Conservation (phyloP, 1,284 basidiomycete genomes). For the Athelia psychrophila region DNA sequence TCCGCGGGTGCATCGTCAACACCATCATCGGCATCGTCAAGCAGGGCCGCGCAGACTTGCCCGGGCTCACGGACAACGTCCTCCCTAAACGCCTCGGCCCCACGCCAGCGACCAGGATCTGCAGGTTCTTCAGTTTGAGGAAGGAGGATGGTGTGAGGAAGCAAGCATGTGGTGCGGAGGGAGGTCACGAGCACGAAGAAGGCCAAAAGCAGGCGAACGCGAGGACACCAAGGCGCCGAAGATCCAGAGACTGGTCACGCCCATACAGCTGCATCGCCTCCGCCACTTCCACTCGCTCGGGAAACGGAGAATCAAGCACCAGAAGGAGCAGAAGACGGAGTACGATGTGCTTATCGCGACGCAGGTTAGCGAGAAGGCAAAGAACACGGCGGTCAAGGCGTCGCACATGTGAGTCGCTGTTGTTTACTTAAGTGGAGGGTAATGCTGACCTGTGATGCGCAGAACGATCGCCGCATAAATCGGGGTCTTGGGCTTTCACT, state of each 20-base stretch:
- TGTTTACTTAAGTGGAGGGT: neutral
- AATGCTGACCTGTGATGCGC: neutral
- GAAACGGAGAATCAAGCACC: conserved; percentile 84
- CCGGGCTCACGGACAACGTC: conserved; percentile 90
- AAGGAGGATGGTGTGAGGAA: conserved; percentile 99
- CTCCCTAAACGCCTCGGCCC: conserved; percentile 96
- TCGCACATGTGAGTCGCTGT: conserved; percentile 49
- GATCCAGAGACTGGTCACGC: conserved; percentile 92
- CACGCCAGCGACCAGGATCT: conserved; percentile 94
- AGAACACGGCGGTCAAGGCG: conserved; percentile 76
- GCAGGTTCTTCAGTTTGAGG: conserved; percentile 96
- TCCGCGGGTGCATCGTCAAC: conserved; percentile 97
- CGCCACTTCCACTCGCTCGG: conserved; percentile 91
- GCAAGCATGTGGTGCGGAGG: conserved; percentile 94
- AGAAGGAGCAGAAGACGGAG: conserved; percentile 95
- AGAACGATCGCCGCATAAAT: too few species aligned
- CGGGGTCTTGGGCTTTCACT: too few species aligned
- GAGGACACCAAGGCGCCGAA: conserved; percentile 97
- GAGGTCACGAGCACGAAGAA: conserved; percentile 92
- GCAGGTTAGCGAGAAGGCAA: conserved; percentile 90
- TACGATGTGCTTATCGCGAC: conserved; percentile 89
- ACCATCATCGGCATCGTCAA: conserved; percentile 98
- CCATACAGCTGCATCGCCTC: conserved; percentile 93
- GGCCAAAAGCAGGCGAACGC: conserved; percentile 89
- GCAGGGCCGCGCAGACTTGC: conserved; percentile 92